phyloP scores from a whole-genome alignment of 2,329 filamentous ascomycete genomes.

The Phialophora macrospora region DNA sequence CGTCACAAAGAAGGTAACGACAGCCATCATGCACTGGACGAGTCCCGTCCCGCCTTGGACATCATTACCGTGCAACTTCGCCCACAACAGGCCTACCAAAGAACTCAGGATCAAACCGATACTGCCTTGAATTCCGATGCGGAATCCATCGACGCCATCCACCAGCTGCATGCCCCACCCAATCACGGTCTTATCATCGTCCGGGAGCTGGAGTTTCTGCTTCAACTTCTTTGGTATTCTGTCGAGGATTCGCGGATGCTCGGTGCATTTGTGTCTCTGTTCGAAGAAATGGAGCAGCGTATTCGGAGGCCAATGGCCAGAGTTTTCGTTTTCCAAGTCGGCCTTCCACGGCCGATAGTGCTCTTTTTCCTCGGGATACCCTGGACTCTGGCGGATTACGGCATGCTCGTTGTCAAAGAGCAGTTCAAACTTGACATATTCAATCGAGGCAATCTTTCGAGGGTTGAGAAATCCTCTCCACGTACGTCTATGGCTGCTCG shows the following conservation, averaged over 20 bases:
- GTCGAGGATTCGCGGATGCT: conserved; percentile 11
- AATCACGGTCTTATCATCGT: background rate
- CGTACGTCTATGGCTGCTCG: background rate
- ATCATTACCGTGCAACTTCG: conserved; percentile 15
- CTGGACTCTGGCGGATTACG: conserved; percentile 8
- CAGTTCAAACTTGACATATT: conserved; percentile 15
- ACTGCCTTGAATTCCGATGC: conserved; percentile 9
- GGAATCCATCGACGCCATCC: conserved; percentile 4
- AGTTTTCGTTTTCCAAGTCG: background rate
- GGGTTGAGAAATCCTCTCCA: conserved; percentile 4
- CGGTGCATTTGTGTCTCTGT: conserved; percentile 1
- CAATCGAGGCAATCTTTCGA: conserved; percentile 9
- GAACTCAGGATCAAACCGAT: conserved; percentile 9
- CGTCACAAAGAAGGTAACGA: conserved; percentile 11
- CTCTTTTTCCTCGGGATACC: background rate
- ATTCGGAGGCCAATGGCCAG: conserved; percentile 6
- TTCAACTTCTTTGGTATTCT: conserved; percentile 13
- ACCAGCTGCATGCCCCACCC: conserved; percentile 15
- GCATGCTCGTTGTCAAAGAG: conserved; percentile 17
- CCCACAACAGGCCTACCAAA: conserved; percentile 8
- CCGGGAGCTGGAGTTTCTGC: conserved; percentile 3
- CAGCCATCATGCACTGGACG: conserved; percentile 8
- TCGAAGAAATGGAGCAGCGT: conserved; percentile 13
- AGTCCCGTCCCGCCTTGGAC: conserved; percentile 12
- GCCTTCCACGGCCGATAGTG: conserved; percentile 7